Evolutionary conservation across 495 filamentous ascomycete genomes (phyloP).

Genomic region (Neurospora africana): DNA sequence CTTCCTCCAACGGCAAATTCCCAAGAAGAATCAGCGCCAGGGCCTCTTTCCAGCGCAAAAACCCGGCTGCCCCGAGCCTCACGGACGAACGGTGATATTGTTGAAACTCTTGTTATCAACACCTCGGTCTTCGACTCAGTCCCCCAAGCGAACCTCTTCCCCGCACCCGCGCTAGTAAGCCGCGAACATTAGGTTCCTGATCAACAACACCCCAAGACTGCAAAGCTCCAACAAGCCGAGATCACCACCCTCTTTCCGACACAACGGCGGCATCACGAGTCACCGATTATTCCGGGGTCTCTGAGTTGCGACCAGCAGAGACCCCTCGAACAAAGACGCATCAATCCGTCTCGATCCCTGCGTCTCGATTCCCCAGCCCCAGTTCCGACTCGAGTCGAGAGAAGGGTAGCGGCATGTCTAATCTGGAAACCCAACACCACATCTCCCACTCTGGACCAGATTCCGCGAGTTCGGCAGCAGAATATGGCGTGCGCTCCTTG

Average conservation of each 20-base stretch:
- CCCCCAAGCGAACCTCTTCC: neutral
- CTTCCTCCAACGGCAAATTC: neutral
- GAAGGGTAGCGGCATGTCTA: constrained; percentile 33
- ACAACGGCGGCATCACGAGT: neutral
- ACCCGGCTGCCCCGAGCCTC: neutral
- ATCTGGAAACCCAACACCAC: constrained; percentile 24
- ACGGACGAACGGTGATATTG: neutral
- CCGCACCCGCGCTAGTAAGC: neutral
- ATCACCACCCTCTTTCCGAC: neutral
- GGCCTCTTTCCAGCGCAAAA: neutral
- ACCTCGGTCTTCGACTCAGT: neutral
- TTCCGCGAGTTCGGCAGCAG: constrained; percentile 20
- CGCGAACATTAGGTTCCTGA: neutral
- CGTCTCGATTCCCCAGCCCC: neutral
- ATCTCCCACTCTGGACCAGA: constrained; percentile 25
- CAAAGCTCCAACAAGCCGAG: neutral
- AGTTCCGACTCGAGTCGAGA: constrained; percentile 8
- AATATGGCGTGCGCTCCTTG: constrained; percentile 29
- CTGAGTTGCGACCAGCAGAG: constrained; percentile 5
- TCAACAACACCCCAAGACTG: neutral
- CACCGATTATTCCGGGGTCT: constrained; percentile 3
- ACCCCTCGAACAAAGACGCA: constrained; percentile 1
- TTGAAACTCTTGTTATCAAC: neutral
- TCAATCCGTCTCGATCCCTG: constrained; percentile 13
- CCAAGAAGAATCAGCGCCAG: neutral